Conservation (phyloP, 768 basidiomycete genomes). For the Zangia roseola region DNA sequence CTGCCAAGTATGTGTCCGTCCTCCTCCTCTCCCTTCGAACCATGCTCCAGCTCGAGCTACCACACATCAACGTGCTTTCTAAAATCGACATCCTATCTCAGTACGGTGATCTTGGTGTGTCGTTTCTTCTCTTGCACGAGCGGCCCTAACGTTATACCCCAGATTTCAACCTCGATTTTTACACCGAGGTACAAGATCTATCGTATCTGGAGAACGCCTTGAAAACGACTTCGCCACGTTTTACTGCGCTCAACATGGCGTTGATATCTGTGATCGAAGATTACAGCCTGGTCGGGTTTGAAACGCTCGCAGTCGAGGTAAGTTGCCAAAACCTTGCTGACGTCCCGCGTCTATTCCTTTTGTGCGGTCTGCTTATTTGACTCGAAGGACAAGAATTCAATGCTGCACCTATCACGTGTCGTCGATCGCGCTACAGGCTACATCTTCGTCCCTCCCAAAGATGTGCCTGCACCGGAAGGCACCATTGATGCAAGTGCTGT, state of each 20-base stretch:
- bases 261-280: conserved; percentile 94
- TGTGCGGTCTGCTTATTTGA: not conserved
- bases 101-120: conserved; percentile 87
- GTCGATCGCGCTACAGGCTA: conserved; percentile 94
- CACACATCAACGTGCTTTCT: conserved; percentile 95
- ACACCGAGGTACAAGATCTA: conserved; percentile 96
- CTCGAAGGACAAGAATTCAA: conserved; percentile 85
- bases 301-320: conserved; percentile 95
- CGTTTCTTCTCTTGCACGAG: conserved; percentile 1
- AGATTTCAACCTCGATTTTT: conserved; percentile 98
- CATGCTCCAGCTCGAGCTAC: conserved; percentile 98
- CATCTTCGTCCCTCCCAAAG: conserved; percentile 69
- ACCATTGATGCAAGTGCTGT: conserved; percentile 30
- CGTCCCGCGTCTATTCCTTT: not conserved
- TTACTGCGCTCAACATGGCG: conserved; percentile 78
- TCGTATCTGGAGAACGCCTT: conserved; percentile 82
- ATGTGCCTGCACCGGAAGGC: conserved; percentile 32
- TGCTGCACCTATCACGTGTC: conserved; percentile 80
- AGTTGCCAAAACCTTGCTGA: conserved; percentile 18
- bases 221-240: conserved; percentile 63
- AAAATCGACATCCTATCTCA: conserved; percentile 88
- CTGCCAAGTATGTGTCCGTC: conserved; percentile 91
- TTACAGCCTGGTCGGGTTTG: conserved; percentile 89
- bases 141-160: conserved; percentile 4
- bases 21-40: conserved; percentile 89